A percentile compares a stretch with the other conserved stretches of the same genome.
phyloP scores from a whole-genome alignment of 2,329 filamentous ascomycete genomes.

The Fusarium staphyleae region DNA sequence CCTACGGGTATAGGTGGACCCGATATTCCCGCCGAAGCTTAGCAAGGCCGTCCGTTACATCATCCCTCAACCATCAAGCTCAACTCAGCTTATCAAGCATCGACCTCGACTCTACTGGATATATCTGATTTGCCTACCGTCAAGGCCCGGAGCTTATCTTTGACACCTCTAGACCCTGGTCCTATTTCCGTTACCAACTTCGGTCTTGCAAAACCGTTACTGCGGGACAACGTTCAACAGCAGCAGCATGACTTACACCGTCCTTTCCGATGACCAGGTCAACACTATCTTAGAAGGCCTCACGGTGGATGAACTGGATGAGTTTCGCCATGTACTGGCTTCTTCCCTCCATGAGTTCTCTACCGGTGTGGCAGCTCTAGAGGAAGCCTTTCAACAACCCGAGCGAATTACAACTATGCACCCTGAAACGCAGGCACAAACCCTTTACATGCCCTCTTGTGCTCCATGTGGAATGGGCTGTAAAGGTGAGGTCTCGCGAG shows the following conservation, averaged over 20 bases:
- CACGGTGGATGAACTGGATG: conserved; percentile 58
- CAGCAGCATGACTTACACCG: conserved; percentile 60
- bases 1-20: conserved; percentile 33
- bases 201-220: neutral
- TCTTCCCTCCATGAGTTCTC: conserved; percentile 68
- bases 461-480: conserved; percentile 70
- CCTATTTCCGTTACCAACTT: too few species aligned
- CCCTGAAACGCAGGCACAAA: conserved; percentile 60
- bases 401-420: conserved; percentile 59
- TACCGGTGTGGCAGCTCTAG: conserved; percentile 56
- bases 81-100: conserved; percentile 25
- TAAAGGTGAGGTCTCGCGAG: conserved; percentile 59
- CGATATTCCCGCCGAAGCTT: conserved; percentile 15
- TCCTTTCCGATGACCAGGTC: conserved; percentile 66
- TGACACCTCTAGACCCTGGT: too few species aligned
- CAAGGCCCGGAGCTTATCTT: neutral
- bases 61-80: conserved; percentile 26
- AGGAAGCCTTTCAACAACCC: conserved; percentile 62
- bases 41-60: conserved; percentile 31
- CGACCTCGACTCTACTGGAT: neutral
- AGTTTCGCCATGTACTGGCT: conserved; percentile 57
- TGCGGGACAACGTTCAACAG: neutral
- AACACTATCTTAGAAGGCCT: conserved; percentile 61
- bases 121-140: neutral
- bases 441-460: conserved; percentile 77